phyloP scores from a whole-genome alignment of 306 rosid species.

The Quillaja saponaria region DNA sequence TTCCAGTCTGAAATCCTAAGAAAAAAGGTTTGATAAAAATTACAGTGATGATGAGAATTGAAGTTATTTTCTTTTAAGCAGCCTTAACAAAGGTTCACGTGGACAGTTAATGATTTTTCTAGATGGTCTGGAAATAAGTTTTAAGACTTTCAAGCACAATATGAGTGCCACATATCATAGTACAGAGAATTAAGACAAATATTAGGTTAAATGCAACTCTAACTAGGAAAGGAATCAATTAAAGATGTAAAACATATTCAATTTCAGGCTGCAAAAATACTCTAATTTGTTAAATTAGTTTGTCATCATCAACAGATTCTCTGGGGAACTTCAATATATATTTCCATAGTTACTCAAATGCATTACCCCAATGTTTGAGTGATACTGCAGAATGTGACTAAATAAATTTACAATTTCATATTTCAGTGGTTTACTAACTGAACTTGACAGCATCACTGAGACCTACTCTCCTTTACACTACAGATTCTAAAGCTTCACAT shows the following conservation, averaged over 20 bases:
- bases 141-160: background rate
- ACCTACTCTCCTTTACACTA: background rate
- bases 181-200: background rate
- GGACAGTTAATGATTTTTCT: background rate
- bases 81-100: too few relatives aligned
- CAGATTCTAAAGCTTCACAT: background rate
- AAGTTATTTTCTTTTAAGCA: too few relatives aligned
- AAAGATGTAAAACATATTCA: background rate
- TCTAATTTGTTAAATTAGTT: background rate
- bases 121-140: background rate
- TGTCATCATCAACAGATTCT: background rate
- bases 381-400: background rate
- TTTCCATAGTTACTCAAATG: background rate
- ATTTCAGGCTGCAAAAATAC: slow-evolving; percentile 2
- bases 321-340: background rate
- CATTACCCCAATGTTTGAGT: background rate
- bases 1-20: too few relatives aligned
- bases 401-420: background rate
- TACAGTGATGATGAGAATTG: too few relatives aligned
- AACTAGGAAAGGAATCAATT: background rate
- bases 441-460: background rate
- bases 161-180: slow-evolving; percentile 2
- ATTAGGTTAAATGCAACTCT: background rate
- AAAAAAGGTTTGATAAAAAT: too few relatives aligned
- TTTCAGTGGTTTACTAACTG: background rate